A percentile compares a stretch with the other conserved stretches of the same genome.
These are phyloP conservation scores for Furcasterigmium furcatum DNA, from an alignment of 2,329 filamentous ascomycete species.

Conservation along the genomic window DNA sequence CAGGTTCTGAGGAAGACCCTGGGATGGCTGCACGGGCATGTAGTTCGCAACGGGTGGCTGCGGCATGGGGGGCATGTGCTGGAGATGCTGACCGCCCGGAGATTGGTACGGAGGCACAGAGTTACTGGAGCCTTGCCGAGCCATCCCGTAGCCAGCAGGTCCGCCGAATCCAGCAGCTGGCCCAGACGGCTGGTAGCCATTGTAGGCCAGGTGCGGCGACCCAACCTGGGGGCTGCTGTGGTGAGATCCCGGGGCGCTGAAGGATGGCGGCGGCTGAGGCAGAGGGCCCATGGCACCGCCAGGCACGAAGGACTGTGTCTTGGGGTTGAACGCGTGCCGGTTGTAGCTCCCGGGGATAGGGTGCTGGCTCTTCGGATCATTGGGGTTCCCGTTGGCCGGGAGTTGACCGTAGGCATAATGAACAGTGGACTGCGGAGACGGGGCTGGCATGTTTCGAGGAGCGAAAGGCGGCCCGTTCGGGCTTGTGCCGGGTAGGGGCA, in stretches of 20 bases:
- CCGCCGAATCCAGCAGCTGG: slow-evolving; percentile 42
- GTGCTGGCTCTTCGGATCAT: slow-evolving; percentile 73
- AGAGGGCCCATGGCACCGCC: slow-evolving; percentile 42
- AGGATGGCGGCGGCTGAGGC: slow-evolving; percentile 44
- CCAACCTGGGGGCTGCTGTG: slow-evolving; percentile 52
- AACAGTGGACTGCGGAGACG: slow-evolving; percentile 26
- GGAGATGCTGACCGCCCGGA: slow-evolving; percentile 25
- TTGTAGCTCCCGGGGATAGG: slow-evolving; percentile 82
- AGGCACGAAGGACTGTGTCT: slow-evolving; percentile 89
- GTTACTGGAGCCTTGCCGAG: slow-evolving; percentile 52
- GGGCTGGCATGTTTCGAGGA: slow-evolving; percentile 21
- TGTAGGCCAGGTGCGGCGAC: slow-evolving; percentile 47
- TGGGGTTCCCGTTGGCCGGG: slow-evolving; percentile 64
- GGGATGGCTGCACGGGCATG: slow-evolving; percentile 31
- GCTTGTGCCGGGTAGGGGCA: slow-evolving; percentile 17
- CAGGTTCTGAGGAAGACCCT: slow-evolving; percentile 40
- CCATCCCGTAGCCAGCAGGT: slow-evolving; percentile 49
- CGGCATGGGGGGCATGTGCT: slow-evolving; percentile 35
- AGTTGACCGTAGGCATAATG: slow-evolving; percentile 80
- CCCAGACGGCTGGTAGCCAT: slow-evolving; percentile 41
- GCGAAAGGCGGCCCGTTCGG: slow-evolving; percentile 19
- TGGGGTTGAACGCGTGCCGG: slow-evolving; percentile 86
- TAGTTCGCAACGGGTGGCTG: slow-evolving; percentile 26
- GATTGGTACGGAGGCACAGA: slow-evolving; percentile 45
- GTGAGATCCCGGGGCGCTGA: slow-evolving; percentile 44